Evolutionary conservation across 2,329 filamentous ascomycete species (phyloP).

Genomic region (Harringtonia aguacate): DNA sequence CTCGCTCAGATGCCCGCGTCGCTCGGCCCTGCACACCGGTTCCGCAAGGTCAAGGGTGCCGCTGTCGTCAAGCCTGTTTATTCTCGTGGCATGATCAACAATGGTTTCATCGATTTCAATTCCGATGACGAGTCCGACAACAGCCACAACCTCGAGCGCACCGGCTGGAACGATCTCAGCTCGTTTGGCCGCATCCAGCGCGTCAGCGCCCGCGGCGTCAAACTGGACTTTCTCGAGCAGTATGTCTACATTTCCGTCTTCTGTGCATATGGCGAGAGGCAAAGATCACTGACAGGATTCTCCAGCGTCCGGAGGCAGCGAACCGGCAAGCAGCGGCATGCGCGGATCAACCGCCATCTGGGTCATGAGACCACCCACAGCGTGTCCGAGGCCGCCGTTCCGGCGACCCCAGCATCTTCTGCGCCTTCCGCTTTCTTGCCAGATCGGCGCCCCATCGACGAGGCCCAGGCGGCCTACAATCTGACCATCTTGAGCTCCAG

Average conservation of each 20-base stretch:
- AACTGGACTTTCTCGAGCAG: slow-evolving; percentile 62
- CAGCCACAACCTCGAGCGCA: slow-evolving; percentile 12
- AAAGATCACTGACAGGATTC: too few relatives aligned
- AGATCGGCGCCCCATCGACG: slow-evolving; percentile 37
- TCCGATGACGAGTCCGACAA: slow-evolving; percentile 44
- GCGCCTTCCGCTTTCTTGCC: slow-evolving; percentile 9
- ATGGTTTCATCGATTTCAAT: slow-evolving; percentile 61
- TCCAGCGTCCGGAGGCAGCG: slow-evolving; percentile 21
- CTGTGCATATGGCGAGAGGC: too few relatives aligned
- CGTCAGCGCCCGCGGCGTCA: slow-evolving; percentile 52
- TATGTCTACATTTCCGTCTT: slow-evolving; percentile 17
- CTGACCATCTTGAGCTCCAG: slow-evolving; percentile 21
- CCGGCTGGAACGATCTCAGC: slow-evolving; percentile 45
- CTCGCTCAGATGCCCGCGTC: slow-evolving; percentile 46
- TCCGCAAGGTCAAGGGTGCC: slow-evolving; percentile 48
- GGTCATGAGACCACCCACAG: neutral
- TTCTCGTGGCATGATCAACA: slow-evolving; percentile 57
- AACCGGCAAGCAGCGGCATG: slow-evolving; percentile 6
- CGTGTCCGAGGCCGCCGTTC: neutral
- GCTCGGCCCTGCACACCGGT: slow-evolving; percentile 49
- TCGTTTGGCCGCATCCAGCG: slow-evolving; percentile 56
- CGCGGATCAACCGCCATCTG: slow-evolving; percentile 4
- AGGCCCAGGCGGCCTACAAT: slow-evolving; percentile 57
- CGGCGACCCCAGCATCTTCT: neutral
- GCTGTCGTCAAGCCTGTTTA: slow-evolving; percentile 40